Evolutionary conservation across 2,329 filamentous ascomycete species (phyloP).

Genomic region (Paracoccidioides brasiliensis): DNA sequence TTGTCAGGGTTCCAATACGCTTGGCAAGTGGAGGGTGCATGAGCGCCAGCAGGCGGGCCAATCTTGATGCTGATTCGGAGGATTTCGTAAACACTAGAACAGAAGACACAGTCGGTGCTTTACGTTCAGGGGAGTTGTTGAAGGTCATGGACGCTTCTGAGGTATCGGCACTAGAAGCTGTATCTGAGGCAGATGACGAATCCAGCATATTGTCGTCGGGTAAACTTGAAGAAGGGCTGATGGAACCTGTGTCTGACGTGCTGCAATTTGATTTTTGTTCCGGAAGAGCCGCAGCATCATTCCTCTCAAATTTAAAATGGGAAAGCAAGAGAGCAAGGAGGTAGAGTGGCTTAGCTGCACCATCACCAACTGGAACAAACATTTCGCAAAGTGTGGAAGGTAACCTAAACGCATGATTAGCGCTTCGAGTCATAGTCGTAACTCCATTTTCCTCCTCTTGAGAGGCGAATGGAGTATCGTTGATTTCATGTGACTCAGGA

Average conservation of each 20-base stretch:
- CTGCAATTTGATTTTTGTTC: background rate
- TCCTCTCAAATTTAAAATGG: conserved; percentile 17
- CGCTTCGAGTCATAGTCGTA: conserved; percentile 35
- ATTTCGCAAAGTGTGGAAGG: conserved; percentile 52
- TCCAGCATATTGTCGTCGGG: conserved; percentile 23
- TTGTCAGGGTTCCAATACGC: conserved; percentile 58
- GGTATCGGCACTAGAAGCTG: conserved; percentile 16
- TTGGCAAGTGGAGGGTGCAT: conserved; percentile 47
- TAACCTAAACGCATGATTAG: conserved; percentile 40
- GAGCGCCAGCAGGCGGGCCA: conserved; percentile 64
- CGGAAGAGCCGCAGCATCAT: conserved; percentile 5
- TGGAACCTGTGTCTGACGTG: conserved; percentile 4
- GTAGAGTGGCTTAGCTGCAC: conserved; percentile 66
- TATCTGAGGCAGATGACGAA: conserved; percentile 11
- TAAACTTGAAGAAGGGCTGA: conserved; percentile 22
- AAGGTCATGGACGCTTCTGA: conserved; percentile 24
- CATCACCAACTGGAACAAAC: conserved; percentile 55
- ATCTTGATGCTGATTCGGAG: conserved; percentile 73
- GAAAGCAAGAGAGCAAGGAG: conserved; percentile 59
- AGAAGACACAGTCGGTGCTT: conserved; percentile 16
- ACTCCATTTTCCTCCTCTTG: conserved; percentile 10
- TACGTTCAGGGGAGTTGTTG: conserved; percentile 16
- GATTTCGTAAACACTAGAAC: conserved; percentile 82
- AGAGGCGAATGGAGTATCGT: conserved; percentile 6
- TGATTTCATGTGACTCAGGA: conserved; percentile 44